These are phyloP conservation scores for Perkinsus olseni DNA, from an alignment of 169 alveolate genomes.

Conservation along the genomic window DNA sequence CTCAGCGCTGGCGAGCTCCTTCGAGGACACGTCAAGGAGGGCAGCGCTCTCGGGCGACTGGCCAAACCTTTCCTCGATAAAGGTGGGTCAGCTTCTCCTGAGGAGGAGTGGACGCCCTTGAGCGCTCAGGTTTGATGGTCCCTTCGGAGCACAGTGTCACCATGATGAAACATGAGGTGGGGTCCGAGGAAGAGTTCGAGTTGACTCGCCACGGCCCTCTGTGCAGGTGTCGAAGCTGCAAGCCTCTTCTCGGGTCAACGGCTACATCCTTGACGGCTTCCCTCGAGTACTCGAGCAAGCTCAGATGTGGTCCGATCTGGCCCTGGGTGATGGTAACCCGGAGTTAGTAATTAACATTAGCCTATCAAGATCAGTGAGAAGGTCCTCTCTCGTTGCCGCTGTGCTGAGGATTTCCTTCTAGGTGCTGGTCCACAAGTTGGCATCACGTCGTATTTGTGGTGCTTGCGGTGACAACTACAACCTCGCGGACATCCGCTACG, in stretches of 20 bases:
- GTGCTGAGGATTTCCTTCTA: not conserved
- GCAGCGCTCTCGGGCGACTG: slow-evolving; percentile 8
- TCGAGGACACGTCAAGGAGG: slow-evolving; percentile 16
- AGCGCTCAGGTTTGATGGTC: slow-evolving; percentile 5
- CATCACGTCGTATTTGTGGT: slow-evolving; percentile 6
- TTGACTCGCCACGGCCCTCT: too few relatives aligned
- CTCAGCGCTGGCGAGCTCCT: slow-evolving; percentile 34
- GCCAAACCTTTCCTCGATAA: slow-evolving; percentile 4
- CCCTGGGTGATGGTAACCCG: not conserved
- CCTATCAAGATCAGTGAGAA: not conserved
- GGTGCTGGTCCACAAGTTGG: not conserved
- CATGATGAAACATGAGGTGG: slow-evolving; percentile 4
- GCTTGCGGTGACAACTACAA: slow-evolving; percentile 32
- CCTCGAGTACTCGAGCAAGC: slow-evolving; percentile 42
- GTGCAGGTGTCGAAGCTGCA: not conserved
- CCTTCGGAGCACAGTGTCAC: slow-evolving; percentile 30
- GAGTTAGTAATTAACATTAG: not conserved
- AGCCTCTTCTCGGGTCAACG: not conserved
- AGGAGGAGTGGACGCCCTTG: not conserved
- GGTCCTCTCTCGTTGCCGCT: too few relatives aligned
- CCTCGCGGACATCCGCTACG: slow-evolving; percentile 24
- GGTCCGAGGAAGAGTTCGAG: too few relatives aligned
- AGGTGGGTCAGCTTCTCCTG: slow-evolving; percentile 11
- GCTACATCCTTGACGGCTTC: slow-evolving; percentile 46
- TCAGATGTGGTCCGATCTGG: not conserved